A percentile compares a stretch with the other conserved stretches of the same genome.
phyloP scores from a whole-genome alignment of 441 rosid species.

The Erodium moschatum region DNA sequence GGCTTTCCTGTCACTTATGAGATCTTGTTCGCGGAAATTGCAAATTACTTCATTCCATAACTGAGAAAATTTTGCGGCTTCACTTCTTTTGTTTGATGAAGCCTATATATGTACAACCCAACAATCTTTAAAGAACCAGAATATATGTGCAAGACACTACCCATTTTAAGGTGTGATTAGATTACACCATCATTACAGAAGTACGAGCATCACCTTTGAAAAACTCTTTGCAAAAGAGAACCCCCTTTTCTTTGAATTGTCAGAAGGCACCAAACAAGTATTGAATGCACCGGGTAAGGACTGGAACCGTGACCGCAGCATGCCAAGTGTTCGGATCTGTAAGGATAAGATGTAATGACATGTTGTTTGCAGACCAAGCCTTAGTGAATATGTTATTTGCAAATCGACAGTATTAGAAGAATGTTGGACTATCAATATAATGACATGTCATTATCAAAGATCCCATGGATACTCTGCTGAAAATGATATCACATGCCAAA shows the following conservation, averaged over 20 bases:
- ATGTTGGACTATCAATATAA: no score
- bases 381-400: neutral
- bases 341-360: slow-evolving; percentile 1
- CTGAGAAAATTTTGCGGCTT: slow-evolving; percentile 98
- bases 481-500: no score
- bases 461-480: no score
- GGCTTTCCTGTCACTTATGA: slow-evolving; percentile 85
- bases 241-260: slow-evolving; percentile 66
- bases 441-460: no score
- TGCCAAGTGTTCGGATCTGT: slow-evolving; percentile 89
- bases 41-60: slow-evolving; percentile 96
- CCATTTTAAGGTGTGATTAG: slow-evolving; percentile 6
- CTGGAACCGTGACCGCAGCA: slow-evolving; percentile 96
- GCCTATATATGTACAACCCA: slow-evolving; percentile 41
- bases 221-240: slow-evolving; percentile 80
- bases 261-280: slow-evolving; percentile 78
- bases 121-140: slow-evolving; percentile 10
- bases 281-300: slow-evolving; percentile 95
- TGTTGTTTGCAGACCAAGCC: neutral
- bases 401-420: no score
- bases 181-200: slow-evolving; percentile 14
- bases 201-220: slow-evolving; percentile 50
- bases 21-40: slow-evolving; percentile 97
- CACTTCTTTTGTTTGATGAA: slow-evolving; percentile 83
- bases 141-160: slow-evolving; percentile 11